A percentile compares a stretch with the other conserved stretches of the same genome.
Evolutionary conservation across 345 rosid species (phyloP).

Genomic region (Salix arbutifolia): DNA sequence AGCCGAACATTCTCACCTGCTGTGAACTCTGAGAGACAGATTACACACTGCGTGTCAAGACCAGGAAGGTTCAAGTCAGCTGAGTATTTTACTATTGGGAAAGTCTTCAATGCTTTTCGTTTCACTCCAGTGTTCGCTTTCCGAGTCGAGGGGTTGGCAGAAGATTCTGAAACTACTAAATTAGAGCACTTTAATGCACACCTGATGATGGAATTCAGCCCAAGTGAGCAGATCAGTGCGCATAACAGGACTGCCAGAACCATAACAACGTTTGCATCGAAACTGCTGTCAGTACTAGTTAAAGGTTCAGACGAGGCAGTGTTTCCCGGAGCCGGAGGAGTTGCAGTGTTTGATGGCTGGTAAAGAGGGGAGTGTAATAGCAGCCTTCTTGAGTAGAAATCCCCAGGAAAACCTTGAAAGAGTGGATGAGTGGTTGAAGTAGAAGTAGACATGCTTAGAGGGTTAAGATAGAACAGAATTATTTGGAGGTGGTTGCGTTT

Average conservation of each 20-base stretch:
- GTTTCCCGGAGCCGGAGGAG: slow-evolving; percentile 32
- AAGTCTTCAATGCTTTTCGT: slow-evolving; percentile 40
- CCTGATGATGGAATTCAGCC: slow-evolving; percentile 44
- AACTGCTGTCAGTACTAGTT: slow-evolving; percentile 13
- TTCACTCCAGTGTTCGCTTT: slow-evolving; percentile 39
- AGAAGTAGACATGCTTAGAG: slow-evolving; percentile 24
- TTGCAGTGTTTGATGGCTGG: slow-evolving; percentile 22
- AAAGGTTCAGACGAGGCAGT: slow-evolving; percentile 17
- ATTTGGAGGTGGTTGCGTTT: slow-evolving; percentile 19
- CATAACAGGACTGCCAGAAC: slow-evolving; percentile 49
- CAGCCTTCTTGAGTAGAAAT: slow-evolving; percentile 48
- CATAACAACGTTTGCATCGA: slow-evolving; percentile 40
- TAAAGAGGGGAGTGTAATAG: slow-evolving; percentile 25
- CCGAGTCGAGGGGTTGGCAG: slow-evolving; percentile 14
- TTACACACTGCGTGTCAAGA: slow-evolving; percentile 48
- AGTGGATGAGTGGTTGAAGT: slow-evolving; percentile 24
- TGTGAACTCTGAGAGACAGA: slow-evolving; percentile 48
- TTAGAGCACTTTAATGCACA: slow-evolving; percentile 36
- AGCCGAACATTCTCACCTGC: slow-evolving; percentile 37
- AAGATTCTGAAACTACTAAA: slow-evolving; percentile 29
- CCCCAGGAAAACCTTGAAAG: slow-evolving; percentile 27
- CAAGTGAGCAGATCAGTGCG: slow-evolving; percentile 43
- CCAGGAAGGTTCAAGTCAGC: slow-evolving; percentile 36
- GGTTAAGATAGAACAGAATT: neutral
- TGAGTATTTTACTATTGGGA: slow-evolving; percentile 43